These are phyloP conservation scores for Fraxinus sp. DNA, from an alignment of 305 asterid species.

Conservation along the genomic window DNA sequence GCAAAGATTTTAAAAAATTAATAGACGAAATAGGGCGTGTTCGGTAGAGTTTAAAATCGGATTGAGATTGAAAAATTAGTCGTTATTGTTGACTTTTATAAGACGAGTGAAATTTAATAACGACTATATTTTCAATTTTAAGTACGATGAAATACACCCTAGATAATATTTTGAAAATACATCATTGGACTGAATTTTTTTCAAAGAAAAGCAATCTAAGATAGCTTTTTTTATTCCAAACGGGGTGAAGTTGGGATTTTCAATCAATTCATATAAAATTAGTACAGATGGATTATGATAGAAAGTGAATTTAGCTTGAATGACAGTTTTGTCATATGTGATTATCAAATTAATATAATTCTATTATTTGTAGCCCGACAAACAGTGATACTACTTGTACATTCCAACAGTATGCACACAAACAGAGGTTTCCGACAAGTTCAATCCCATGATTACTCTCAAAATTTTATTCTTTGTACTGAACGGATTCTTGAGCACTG, in stretches of 20 bases:
- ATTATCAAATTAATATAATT: neutral
- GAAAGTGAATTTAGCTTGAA: slow-evolving; percentile 6
- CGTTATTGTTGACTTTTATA: no score
- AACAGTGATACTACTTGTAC: neutral
- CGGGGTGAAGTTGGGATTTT: neutral
- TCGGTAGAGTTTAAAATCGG: no score
- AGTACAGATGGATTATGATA: neutral
- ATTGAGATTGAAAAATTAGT: no score
- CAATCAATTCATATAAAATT: neutral
- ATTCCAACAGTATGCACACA: slow-evolving; percentile 26
- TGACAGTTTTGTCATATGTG: slow-evolving; percentile 4
- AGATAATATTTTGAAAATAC: neutral
- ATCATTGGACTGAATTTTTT: no score
- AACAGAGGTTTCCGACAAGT: slow-evolving; percentile 44
- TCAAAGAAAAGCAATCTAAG: no score
- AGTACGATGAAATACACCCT: no score
- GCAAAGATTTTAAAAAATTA: no score
- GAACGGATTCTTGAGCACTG: slow-evolving; percentile 38
- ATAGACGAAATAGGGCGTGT: no score
- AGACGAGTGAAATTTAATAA: no score
- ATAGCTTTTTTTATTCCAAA: no score
- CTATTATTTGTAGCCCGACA: neutral
- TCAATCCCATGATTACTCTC: slow-evolving; percentile 36
- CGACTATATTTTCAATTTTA: no score
- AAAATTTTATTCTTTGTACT: slow-evolving; percentile 48